Evolutionary conservation across 441 rosid species (phyloP).

Genomic region (Adansonia madagascariensis): DNA sequence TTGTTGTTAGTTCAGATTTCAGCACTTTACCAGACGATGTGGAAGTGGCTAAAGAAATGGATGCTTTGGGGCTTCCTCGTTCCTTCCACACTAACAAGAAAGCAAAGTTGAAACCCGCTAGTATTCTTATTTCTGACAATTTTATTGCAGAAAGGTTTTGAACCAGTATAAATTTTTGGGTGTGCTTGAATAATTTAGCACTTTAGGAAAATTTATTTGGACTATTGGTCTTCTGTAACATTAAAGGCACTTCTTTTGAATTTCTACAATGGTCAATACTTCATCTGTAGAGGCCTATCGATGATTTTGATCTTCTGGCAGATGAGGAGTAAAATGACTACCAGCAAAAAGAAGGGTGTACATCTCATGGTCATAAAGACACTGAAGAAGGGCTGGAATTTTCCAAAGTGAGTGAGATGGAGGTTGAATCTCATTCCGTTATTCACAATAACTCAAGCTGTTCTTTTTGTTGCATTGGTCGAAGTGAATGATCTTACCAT

Average conservation of each 20-base stretch:
- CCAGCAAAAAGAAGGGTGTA: constrained; percentile 40
- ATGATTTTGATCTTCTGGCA: constrained; percentile 32
- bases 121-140: not conserved
- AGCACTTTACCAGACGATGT: constrained; percentile 42
- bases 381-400: constrained; percentile 30
- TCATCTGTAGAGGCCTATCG: not conserved
- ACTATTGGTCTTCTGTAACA: not conserved
- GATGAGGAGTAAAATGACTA: constrained; percentile 47
- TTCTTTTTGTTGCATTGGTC: constrained; percentile 53
- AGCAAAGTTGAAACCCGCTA: constrained; percentile 38
- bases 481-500: constrained; percentile 51
- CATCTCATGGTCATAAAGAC: constrained; percentile 30
- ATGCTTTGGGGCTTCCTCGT: constrained; percentile 73
- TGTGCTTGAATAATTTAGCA: not conserved
- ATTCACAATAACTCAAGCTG: constrained; percentile 47
- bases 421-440: constrained; percentile 51
- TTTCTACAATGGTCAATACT: not conserved
- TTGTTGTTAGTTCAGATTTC: constrained; percentile 34
- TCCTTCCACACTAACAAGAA: constrained; percentile 70
- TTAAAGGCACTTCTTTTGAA: not conserved
- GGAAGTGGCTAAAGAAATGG: constrained; percentile 60
- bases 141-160: not conserved
- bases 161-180: not conserved
- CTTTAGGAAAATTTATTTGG: not conserved
- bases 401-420: constrained; percentile 48